Evolutionary conservation across 2,329 filamentous ascomycete species (phyloP).

Genomic region (Lasiodiplodia sp.): DNA sequence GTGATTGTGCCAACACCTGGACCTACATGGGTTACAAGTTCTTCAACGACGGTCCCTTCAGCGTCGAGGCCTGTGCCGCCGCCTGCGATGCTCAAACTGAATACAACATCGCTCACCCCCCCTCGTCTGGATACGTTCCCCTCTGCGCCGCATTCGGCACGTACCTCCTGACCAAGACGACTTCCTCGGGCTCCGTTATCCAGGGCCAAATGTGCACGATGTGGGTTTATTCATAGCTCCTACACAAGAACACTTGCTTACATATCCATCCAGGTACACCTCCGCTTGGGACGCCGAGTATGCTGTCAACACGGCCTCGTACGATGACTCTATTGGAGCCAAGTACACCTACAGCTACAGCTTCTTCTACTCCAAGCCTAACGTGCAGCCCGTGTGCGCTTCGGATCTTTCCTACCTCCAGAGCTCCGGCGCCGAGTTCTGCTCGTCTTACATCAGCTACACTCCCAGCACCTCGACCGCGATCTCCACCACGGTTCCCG

Average conservation of each 20-base stretch:
- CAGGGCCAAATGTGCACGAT: background rate
- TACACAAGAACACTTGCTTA: background rate
- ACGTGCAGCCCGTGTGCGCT: background rate
- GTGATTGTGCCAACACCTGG: slow-evolving; percentile 29
- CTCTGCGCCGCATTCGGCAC: slow-evolving; percentile 44
- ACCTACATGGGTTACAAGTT: slow-evolving; percentile 39
- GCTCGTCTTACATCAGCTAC: slow-evolving; percentile 11
- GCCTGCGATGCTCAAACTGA: slow-evolving; percentile 34
- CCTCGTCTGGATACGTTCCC: background rate
- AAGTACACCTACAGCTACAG: slow-evolving; percentile 15
- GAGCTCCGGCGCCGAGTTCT: background rate
- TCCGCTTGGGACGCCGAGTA: background rate
- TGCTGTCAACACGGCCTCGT: background rate
- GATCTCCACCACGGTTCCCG: slow-evolving; percentile 2
- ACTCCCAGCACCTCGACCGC: background rate
- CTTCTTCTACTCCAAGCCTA: background rate
- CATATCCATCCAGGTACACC: background rate
- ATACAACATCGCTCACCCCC: slow-evolving; percentile 20
- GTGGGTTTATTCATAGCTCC: background rate
- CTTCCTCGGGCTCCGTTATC: background rate
- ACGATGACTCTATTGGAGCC: slow-evolving; percentile 9
- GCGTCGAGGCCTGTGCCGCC: slow-evolving; percentile 40
- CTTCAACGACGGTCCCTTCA: slow-evolving; percentile 40
- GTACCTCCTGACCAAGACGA: slow-evolving; percentile 34
- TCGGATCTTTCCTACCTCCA: background rate